These are phyloP conservation scores for Domatiomyces catenatus DNA, from an alignment of 2,329 filamentous ascomycete species.

Conservation along the genomic window DNA sequence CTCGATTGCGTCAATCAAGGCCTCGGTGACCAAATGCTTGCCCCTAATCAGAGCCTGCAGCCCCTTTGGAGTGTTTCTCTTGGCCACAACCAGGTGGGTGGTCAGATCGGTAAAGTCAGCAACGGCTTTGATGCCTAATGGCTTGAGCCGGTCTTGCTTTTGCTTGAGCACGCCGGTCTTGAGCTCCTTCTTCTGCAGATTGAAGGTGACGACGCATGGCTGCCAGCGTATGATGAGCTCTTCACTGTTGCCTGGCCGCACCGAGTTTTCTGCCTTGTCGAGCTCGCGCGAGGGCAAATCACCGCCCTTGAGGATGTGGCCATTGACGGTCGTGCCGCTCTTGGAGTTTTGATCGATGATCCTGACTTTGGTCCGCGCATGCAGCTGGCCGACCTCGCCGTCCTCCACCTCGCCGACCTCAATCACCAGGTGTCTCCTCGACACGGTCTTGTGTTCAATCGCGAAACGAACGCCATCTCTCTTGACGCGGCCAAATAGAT, in stretches of 20 bases:
- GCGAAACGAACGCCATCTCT: slow-evolving; percentile 49
- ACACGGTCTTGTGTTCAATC: slow-evolving; percentile 69
- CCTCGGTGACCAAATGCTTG: slow-evolving; percentile 56
- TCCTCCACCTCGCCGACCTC: slow-evolving; percentile 49
- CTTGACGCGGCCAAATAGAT: slow-evolving; percentile 68
- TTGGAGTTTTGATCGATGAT: slow-evolving; percentile 74
- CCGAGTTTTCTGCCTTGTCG: slow-evolving; percentile 42
- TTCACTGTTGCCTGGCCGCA: slow-evolving; percentile 55
- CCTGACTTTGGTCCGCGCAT: slow-evolving; percentile 52
- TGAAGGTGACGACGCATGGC: slow-evolving; percentile 67
- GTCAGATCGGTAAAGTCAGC: slow-evolving; percentile 57
- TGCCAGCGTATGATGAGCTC: slow-evolving; percentile 55
- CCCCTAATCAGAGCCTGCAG: slow-evolving; percentile 75
- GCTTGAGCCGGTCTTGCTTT: slow-evolving; percentile 54
- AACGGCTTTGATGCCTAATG: slow-evolving; percentile 76
- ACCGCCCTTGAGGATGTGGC: slow-evolving; percentile 47
- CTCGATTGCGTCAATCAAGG: slow-evolving; percentile 59
- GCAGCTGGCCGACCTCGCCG: slow-evolving; percentile 50
- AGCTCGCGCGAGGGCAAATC: slow-evolving; percentile 36
- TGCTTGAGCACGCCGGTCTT: slow-evolving; percentile 48
- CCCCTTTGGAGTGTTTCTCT: slow-evolving; percentile 76
- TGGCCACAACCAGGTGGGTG: slow-evolving; percentile 77
- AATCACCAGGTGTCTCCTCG: slow-evolving; percentile 73
- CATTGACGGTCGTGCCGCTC: slow-evolving; percentile 66
- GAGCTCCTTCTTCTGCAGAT: slow-evolving; percentile 55